Conservation (phyloP, 179 eudicot genomes). For the Heliamphora ciliata region DNA sequence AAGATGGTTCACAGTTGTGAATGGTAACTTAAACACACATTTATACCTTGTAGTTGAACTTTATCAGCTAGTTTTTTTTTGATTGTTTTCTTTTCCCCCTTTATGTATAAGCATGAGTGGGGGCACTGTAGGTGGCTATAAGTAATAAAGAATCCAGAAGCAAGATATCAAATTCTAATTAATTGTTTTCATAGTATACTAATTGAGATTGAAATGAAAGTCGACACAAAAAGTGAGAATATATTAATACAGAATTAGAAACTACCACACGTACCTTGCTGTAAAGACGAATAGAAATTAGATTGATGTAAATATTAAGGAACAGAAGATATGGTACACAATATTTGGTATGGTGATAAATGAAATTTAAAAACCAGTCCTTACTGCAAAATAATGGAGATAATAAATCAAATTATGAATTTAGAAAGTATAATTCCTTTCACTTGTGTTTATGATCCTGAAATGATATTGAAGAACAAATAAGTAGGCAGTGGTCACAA, state of each 20-base stretch:
- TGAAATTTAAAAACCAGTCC: background rate
- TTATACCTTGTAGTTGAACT: background rate
- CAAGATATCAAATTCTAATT: background rate
- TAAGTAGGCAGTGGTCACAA: too few species aligned
- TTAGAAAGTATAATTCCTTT: background rate
- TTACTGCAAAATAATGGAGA: background rate
- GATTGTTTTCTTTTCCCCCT: too few species aligned
- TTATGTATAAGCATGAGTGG: background rate
- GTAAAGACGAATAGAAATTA: background rate
- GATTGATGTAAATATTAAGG: background rate
- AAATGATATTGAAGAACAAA: too few species aligned
- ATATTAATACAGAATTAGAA: background rate
- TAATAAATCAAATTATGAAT: background rate
- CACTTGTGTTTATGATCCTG: too few species aligned
- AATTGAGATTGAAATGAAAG: background rate
- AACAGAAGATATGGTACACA: too few species aligned
- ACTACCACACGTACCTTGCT: background rate
- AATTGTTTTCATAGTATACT: background rate
- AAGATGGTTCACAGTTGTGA: conserved; percentile 1
- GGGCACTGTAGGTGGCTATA: background rate
- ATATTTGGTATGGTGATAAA: background rate
- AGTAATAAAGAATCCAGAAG: background rate
- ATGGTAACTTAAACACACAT: background rate
- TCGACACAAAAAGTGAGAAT: background rate
- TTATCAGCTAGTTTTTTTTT: background rate